A percentile compares a stretch with the other conserved stretches of the same genome.
These are phyloP conservation scores for Microbotryum intermedium DNA, from an alignment of 1,284 basidiomycete genomes.

Conservation along the genomic window DNA sequence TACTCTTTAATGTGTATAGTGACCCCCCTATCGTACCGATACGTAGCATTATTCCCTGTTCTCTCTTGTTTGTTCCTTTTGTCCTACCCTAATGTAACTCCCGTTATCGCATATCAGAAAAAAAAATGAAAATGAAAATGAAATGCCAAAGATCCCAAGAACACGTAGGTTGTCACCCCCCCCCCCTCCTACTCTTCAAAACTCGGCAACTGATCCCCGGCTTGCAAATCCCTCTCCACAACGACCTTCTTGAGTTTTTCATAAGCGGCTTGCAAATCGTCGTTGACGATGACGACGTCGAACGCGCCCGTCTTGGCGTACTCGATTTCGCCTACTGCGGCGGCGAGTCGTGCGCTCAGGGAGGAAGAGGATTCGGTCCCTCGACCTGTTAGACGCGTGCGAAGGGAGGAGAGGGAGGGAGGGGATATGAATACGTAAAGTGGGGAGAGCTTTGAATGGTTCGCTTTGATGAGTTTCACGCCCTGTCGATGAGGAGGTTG, in stretches of 20 bases:
- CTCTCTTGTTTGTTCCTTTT: too few relatives aligned
- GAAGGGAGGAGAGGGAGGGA: constrained; percentile 61
- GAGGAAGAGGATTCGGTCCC: constrained; percentile 77
- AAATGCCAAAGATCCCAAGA: too few relatives aligned
- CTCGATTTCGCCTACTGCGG: constrained; percentile 73
- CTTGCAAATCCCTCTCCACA: constrained; percentile 14
- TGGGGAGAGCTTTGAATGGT: constrained; percentile 61
- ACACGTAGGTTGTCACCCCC: too few relatives aligned
- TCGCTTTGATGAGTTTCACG: constrained; percentile 73
- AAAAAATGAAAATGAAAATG: too few relatives aligned
- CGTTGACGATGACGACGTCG: constrained; percentile 84
- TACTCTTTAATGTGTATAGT: too few relatives aligned
- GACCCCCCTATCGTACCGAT: too few relatives aligned
- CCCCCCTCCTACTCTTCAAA: constrained; percentile 13
- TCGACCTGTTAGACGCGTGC: constrained; percentile 60
- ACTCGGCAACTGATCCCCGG: constrained; percentile 19
- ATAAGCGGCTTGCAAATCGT: constrained; percentile 79
- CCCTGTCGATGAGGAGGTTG: constrained; percentile 50
- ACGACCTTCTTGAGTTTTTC: constrained; percentile 52
- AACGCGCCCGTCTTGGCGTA: constrained; percentile 70
- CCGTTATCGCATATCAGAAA: too few relatives aligned
- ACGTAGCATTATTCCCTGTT: too few relatives aligned
- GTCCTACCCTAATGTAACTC: too few relatives aligned
- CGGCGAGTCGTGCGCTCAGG: constrained; percentile 65
- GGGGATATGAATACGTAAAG: constrained; percentile 92